phyloP scores from a whole-genome alignment of 257 asterid species.

The Nicotiana attenuata region DNA sequence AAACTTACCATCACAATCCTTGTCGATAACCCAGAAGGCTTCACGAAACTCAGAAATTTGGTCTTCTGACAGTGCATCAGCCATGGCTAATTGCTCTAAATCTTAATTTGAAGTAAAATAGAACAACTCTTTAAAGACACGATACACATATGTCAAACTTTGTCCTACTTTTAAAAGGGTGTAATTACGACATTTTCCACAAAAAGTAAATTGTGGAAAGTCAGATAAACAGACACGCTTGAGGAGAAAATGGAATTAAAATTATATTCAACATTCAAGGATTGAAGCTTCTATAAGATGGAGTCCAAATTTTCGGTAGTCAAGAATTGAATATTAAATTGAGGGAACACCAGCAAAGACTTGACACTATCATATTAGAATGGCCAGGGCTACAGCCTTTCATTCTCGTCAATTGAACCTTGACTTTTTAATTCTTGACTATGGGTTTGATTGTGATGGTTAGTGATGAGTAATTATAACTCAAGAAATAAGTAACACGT shows the following conservation, averaged over 20 bases:
- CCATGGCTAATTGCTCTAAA: slow-evolving; percentile 25
- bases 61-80: slow-evolving; percentile 38
- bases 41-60: slow-evolving; percentile 55
- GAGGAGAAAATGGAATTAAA: neutral
- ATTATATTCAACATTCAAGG: slow-evolving; percentile 7
- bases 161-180: neutral
- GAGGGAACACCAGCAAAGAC: neutral
- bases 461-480: neutral
- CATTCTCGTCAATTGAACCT: neutral
- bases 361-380: neutral
- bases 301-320: neutral
- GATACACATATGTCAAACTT: neutral
- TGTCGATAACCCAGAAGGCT: slow-evolving; percentile 53
- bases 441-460: neutral
- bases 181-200: slow-evolving; percentile 10
- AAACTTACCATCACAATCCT: slow-evolving; percentile 47
- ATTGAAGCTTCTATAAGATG: slow-evolving; percentile 6
- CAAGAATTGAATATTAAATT: neutral
- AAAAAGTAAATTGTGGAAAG: neutral
- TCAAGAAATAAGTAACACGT: neutral
- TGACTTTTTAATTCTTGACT: neutral
- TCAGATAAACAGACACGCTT: neutral
- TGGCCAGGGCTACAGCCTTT: neutral
- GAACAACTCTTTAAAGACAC: neutral
- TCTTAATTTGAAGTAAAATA: neutral